These are phyloP conservation scores for Cladosporium velox DNA, from an alignment of 2,329 filamentous ascomycete species.

Conservation along the genomic window DNA sequence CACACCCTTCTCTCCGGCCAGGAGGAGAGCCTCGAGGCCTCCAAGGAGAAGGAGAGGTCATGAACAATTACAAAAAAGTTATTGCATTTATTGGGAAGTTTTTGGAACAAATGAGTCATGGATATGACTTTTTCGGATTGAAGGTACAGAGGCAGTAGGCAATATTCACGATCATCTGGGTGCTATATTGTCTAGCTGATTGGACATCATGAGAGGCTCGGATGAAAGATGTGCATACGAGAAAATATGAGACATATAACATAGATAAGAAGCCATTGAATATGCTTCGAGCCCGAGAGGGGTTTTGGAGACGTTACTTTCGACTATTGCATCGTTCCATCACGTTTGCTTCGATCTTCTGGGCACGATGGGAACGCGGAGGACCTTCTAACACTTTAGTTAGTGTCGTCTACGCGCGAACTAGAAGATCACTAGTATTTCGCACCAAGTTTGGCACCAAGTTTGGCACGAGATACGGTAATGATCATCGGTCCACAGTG, in stretches of 20 bases:
- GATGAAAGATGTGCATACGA: not conserved
- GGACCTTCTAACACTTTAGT: not conserved
- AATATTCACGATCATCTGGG: not conserved
- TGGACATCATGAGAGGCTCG: not conserved
- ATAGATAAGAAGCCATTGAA: not conserved
- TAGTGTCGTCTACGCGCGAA: not conserved
- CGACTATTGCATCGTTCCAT: not conserved
- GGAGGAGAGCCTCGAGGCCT: slow-evolving; percentile 41
- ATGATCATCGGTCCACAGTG: not conserved
- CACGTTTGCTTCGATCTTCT: not conserved
- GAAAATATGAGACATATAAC: not conserved
- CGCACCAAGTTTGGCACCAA: not conserved
- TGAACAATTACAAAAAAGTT: slow-evolving; percentile 14
- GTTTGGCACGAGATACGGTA: not conserved
- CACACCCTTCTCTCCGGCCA: slow-evolving; percentile 77
- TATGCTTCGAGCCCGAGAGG: not conserved
- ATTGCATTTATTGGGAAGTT: not conserved
- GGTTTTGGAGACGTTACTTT: not conserved
- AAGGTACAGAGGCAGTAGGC: not conserved
- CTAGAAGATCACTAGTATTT: not conserved
- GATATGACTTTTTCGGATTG: not conserved
- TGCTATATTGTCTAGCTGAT: not conserved
- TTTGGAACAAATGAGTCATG: not conserved
- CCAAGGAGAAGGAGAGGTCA: slow-evolving; percentile 24
- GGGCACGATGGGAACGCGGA: not conserved